phyloP scores from a whole-genome alignment of 2,329 filamentous ascomycete genomes.

The Claviceps sp. region DNA sequence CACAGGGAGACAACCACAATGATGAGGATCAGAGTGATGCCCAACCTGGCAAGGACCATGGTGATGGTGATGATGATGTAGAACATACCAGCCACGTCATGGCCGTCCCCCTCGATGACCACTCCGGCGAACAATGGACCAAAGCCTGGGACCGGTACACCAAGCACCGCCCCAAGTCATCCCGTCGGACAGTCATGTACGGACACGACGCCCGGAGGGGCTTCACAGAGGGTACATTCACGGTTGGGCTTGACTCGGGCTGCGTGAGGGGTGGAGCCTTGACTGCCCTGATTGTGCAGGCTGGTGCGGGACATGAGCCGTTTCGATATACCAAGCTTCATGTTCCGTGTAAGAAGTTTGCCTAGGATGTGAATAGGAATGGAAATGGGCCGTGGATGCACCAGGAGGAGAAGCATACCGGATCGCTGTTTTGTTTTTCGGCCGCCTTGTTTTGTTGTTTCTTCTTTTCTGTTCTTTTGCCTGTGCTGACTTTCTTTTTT shows the following conservation, averaged over 20 bases:
- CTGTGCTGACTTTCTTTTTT: not conserved
- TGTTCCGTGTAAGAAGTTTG: conserved; percentile 22
- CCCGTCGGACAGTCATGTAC: conserved; percentile 61
- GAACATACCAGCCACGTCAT: conserved; percentile 11
- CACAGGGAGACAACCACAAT: not conserved
- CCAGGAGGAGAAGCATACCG: not conserved
- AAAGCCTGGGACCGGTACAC: conserved; percentile 46
- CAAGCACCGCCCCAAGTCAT: conserved; percentile 14
- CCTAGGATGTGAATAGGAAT: not conserved
- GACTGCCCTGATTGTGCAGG: conserved; percentile 64
- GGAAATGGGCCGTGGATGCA: not conserved
- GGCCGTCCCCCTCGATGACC: conserved; percentile 26
- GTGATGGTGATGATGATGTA: not conserved
- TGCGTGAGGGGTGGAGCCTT: conserved; percentile 67
- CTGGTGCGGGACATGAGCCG: conserved; percentile 15
- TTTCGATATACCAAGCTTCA: conserved; percentile 26
- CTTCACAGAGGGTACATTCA: conserved; percentile 48
- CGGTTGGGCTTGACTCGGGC: conserved; percentile 73
- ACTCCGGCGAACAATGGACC: conserved; percentile 52
- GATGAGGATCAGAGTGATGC: too few species aligned
- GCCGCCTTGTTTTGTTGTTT: too few species aligned
- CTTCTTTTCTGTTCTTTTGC: not conserved
- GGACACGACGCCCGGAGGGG: conserved; percentile 73
- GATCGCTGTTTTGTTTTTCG: not conserved
- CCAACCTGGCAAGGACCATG: not conserved